Conservation (phyloP, 1,284 basidiomycete genomes). For the Tremellales sp. region DNA sequence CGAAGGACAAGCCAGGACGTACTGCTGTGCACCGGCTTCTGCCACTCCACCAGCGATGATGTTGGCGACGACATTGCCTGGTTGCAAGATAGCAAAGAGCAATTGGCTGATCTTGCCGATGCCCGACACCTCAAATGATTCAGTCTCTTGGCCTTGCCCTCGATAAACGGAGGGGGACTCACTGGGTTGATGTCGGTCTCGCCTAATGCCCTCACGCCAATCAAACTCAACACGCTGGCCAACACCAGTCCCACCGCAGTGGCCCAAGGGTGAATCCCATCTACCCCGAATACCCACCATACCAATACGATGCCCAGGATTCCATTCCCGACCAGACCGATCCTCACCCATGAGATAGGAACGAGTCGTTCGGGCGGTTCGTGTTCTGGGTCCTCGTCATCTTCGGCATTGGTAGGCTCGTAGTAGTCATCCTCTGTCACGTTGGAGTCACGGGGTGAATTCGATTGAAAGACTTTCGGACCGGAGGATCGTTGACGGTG, state of each 20-base stretch:
- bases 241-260: slow-evolving; percentile 77
- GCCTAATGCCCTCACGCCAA: slow-evolving; percentile 85
- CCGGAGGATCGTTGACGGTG: slow-evolving; percentile 19
- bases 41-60: slow-evolving; percentile 94
- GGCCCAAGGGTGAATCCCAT: slow-evolving; percentile 92
- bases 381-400: slow-evolving; percentile 61
- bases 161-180: slow-evolving; percentile 1
- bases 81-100: slow-evolving; percentile 89
- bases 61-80: slow-evolving; percentile 90
- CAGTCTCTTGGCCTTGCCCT: background rate
- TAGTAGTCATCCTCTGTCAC: slow-evolving; percentile 33
- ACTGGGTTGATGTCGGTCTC: slow-evolving; percentile 90
- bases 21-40: slow-evolving; percentile 93
- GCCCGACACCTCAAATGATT: slow-evolving; percentile 63
- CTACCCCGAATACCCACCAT: slow-evolving; percentile 78
- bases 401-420: slow-evolving; percentile 25
- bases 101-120: slow-evolving; percentile 93
- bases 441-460: slow-evolving; percentile 20
- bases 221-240: slow-evolving; percentile 76
- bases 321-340: slow-evolving; percentile 64
- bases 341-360: slow-evolving; percentile 69
- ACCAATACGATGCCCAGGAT: slow-evolving; percentile 71
- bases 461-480: slow-evolving; percentile 17
- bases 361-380: slow-evolving; percentile 79
- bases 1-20: slow-evolving; percentile 32